Conservation (phyloP, 371 early-diverging fungal genomes). For the Circinella umbellata region DNA sequence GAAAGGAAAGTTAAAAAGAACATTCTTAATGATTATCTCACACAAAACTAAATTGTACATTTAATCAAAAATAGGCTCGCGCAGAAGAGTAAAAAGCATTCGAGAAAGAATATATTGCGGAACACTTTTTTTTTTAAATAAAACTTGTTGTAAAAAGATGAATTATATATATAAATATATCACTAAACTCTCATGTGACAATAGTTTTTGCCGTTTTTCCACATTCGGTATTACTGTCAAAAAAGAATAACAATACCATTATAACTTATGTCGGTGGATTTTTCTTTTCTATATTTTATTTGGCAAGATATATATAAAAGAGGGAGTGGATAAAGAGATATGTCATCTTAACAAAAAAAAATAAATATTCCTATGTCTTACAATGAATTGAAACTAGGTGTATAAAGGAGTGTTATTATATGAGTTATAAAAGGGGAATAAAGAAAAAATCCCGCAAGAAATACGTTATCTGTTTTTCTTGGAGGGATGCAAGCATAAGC, state of each 20-base stretch:
- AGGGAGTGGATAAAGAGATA: background rate
- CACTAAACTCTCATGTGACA: slow-evolving; percentile 2
- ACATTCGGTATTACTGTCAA: slow-evolving; percentile 10
- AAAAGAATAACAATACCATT: background rate
- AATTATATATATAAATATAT: too few relatives aligned
- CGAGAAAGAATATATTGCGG: slow-evolving; percentile 4
- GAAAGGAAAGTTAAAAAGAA: background rate
- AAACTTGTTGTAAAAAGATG: background rate
- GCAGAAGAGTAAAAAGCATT: slow-evolving; percentile 7
- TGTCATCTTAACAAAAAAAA: background rate
- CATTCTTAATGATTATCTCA: background rate
- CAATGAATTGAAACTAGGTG: too few relatives aligned
- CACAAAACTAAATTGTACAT: background rate
- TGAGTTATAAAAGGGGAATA: too few relatives aligned
- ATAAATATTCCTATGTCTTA: too few relatives aligned
- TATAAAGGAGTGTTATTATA: too few relatives aligned
- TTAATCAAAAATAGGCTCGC: slow-evolving; percentile 2
- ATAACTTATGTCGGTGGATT: too few relatives aligned
- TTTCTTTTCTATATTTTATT: too few relatives aligned
- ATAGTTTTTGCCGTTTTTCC: background rate
- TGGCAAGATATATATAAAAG: background rate
- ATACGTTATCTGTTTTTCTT: too few relatives aligned
- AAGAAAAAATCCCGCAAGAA: too few relatives aligned
- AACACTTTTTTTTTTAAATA: slow-evolving; percentile 3
- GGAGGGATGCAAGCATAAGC: too few relatives aligned